phyloP scores from a whole-genome alignment of 768 basidiomycete species.

The Collybiopsis luxurians region DNA sequence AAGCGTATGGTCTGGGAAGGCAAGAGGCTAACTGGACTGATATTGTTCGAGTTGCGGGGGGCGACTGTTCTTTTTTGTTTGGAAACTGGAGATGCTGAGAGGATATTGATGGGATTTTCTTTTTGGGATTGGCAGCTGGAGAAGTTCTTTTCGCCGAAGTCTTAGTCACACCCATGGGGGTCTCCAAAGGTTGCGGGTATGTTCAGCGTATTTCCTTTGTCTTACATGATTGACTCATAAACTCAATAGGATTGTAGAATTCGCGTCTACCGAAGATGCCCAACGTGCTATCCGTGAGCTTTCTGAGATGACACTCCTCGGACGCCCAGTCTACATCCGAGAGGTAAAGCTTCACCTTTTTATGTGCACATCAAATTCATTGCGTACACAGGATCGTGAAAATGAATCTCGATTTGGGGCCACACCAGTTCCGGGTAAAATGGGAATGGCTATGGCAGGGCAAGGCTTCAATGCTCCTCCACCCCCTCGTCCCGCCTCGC shows the following conservation, averaged over 20 bases:
- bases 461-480: conserved; percentile 77
- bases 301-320: conserved; percentile 86
- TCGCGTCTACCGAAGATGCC: conserved; percentile 83
- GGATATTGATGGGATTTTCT: conserved; percentile 95
- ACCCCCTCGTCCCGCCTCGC: conserved; percentile 75
- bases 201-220: conserved; percentile 28
- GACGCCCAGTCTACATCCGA: conserved; percentile 93
- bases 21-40: not conserved
- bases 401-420: conserved; percentile 94
- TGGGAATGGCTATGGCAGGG: conserved; percentile 96
- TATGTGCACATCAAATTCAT: not conserved
- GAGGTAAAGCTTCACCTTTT: conserved; percentile 54
- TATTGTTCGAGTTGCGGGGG: conserved; percentile 7
- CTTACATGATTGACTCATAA: not conserved
- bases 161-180: conserved; percentile 91
- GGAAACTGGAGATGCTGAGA: conserved; percentile 57
- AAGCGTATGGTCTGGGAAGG: not conserved
- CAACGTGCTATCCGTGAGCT: conserved; percentile 88
- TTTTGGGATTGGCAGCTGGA: conserved; percentile 93
- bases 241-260: conserved; percentile 87
- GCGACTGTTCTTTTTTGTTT: conserved; percentile 9
- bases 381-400: conserved; percentile 84
- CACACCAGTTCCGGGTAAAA: conserved; percentile 93
- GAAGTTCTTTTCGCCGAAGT: conserved; percentile 99
- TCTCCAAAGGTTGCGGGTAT: conserved; percentile 99